phyloP scores from a whole-genome alignment of 192 early-diverging fungal species.

The Ambispora gerdemannii region DNA sequence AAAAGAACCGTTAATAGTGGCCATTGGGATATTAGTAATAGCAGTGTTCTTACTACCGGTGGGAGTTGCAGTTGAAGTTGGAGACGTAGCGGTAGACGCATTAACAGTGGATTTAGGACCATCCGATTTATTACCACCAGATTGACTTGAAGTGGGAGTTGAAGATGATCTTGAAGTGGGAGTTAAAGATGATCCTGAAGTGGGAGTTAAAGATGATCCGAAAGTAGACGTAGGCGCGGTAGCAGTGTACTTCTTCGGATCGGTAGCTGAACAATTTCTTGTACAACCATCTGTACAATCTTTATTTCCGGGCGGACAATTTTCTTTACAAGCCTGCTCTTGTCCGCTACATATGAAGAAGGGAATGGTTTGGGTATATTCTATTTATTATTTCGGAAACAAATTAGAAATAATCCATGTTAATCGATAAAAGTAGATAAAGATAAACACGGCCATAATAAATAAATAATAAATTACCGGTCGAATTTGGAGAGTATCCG shows the following conservation, averaged over 20 bases:
- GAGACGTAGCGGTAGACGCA: no score
- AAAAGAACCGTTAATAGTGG: not conserved
- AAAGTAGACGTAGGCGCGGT: not conserved
- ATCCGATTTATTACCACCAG: no score
- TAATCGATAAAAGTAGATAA: not conserved
- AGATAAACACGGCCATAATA: no score
- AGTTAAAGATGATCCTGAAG: no score
- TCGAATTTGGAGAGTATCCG: slow-evolving; percentile 13
- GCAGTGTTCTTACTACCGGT: not conserved
- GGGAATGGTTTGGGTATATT: slow-evolving; percentile 32
- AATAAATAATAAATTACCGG: slow-evolving; percentile 17
- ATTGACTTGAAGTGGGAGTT: no score
- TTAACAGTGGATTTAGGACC: no score
- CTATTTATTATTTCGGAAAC: slow-evolving; percentile 10
- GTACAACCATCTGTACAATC: slow-evolving; percentile 9
- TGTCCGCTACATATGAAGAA: slow-evolving; percentile 30
- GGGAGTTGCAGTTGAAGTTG: not conserved
- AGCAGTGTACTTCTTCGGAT: not conserved
- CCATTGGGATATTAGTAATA: not conserved
- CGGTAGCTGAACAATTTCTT: not conserved
- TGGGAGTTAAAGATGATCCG: not conserved
- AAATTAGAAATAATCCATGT: not conserved
- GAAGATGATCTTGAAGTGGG: no score
- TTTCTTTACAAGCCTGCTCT: slow-evolving; percentile 15
- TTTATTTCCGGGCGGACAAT: slow-evolving; percentile 8